Percentiles rank a stretch among this genome's conserved stretches.
Evolutionary conservation across 495 filamentous ascomycete genomes (phyloP).

Genomic region (Podospora australis): DNA sequence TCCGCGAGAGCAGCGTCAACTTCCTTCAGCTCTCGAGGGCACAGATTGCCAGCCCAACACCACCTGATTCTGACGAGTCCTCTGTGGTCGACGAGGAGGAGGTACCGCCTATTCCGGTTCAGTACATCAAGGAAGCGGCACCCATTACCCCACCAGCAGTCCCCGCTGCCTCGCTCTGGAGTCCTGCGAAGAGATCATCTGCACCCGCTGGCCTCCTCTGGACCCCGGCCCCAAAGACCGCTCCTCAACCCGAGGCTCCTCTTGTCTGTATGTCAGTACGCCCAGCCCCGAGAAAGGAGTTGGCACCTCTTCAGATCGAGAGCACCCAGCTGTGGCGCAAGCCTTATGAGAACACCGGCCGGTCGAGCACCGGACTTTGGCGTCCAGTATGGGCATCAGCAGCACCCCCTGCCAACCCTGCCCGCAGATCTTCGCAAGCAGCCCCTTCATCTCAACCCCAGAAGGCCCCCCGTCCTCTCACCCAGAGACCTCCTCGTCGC

Average conservation of each 20-base stretch:
- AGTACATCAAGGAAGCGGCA: constrained; percentile 20
- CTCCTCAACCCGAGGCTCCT: constrained; percentile 8
- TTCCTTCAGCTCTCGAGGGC: constrained; percentile 34
- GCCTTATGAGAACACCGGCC: constrained; percentile 19
- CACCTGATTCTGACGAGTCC: constrained; percentile 40
- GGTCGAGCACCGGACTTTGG: constrained; percentile 31
- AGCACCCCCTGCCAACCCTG: constrained; percentile 32
- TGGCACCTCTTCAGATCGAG: constrained; percentile 26
- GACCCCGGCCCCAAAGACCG: constrained; percentile 7
- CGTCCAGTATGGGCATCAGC: constrained; percentile 24
- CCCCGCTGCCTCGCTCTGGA: constrained; percentile 19
- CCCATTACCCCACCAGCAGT: background rate
- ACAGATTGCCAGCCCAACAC: constrained; percentile 45
- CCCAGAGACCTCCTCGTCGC: constrained; percentile 42
- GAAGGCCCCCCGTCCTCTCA: constrained; percentile 31
- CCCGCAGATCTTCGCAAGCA: constrained; percentile 20
- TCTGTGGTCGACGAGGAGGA: constrained; percentile 15
- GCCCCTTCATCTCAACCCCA: constrained; percentile 15
- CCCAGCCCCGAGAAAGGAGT: constrained; percentile 25
- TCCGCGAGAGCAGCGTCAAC: constrained; percentile 31
- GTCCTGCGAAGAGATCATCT: background rate
- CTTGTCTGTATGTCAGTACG: constrained; percentile 28
- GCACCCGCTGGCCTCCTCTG: constrained; percentile 11
- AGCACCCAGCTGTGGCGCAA: constrained; percentile 38
- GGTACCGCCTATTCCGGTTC: constrained; percentile 13